A percentile compares a stretch with the other conserved stretches of the same genome.
phyloP scores from a whole-genome alignment of 2,329 filamentous ascomycete species.

The Aspergillus intermedius region DNA sequence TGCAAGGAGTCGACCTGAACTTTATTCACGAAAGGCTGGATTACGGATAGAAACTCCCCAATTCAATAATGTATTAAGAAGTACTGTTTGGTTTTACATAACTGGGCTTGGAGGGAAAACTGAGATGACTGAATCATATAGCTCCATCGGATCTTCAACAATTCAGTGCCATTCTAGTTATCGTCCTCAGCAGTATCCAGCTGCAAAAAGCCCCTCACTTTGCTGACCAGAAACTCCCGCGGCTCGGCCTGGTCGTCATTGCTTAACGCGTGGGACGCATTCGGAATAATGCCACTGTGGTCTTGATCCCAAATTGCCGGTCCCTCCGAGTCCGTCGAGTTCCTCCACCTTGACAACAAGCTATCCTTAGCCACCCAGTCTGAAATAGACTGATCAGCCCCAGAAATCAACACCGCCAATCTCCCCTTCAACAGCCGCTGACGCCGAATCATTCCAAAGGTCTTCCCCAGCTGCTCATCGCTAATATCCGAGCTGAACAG shows the following conservation, averaged over 20 bases:
- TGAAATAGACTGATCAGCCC: constrained; percentile 42
- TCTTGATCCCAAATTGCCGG: constrained; percentile 42
- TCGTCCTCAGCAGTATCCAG: too few species aligned
- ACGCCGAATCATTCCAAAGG: constrained; percentile 53
- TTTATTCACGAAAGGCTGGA: too few species aligned
- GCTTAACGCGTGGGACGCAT: constrained; percentile 30
- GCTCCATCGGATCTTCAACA: too few species aligned
- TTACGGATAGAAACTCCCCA: too few species aligned
- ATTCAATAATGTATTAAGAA: too few species aligned
- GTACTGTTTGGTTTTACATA: too few species aligned
- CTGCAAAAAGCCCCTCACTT: constrained; percentile 21
- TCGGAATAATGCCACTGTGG: constrained; percentile 42
- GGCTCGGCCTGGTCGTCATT: constrained; percentile 30
- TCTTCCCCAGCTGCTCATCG: constrained; percentile 49
- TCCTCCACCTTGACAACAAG: constrained; percentile 37
- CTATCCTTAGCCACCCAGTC: constrained; percentile 42
- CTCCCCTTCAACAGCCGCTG: constrained; percentile 33
- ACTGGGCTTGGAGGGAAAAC: too few species aligned
- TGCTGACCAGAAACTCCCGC: constrained; percentile 18
- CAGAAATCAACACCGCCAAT: constrained; percentile 43
- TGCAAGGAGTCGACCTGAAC: too few species aligned
- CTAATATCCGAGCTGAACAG: constrained; percentile 72
- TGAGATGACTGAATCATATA: too few species aligned
- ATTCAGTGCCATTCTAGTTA: too few species aligned
- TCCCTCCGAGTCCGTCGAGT: constrained; percentile 28